These are phyloP conservation scores for Candida saitoana DNA, from an alignment of 805 yeast genomes.

Conservation along the genomic window DNA sequence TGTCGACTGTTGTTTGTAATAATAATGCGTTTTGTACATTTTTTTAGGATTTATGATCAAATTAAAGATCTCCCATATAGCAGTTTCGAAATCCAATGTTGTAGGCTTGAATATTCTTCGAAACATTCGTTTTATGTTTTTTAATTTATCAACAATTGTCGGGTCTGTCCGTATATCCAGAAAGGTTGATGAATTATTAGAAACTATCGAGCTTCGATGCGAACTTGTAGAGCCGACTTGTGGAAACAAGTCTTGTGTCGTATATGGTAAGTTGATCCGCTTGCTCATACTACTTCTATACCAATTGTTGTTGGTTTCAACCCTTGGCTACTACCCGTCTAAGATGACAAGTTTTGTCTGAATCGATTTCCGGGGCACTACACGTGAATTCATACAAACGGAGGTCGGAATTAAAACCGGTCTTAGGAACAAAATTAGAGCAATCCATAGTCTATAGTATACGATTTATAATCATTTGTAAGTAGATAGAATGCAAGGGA, in stretches of 20 bases:
- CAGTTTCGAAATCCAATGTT: constrained; percentile 86
- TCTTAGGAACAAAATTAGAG: too few species aligned
- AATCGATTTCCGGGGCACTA: too few species aligned
- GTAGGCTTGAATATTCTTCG: constrained; percentile 57
- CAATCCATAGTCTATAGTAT: too few species aligned
- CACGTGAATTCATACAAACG: neutral
- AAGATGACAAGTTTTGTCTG: too few species aligned
- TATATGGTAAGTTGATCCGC: constrained; percentile 37
- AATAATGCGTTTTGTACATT: constrained; percentile 74
- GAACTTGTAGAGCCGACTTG: constrained; percentile 15
- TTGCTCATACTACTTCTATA: constrained; percentile 23
- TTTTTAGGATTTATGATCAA: constrained; percentile 71
- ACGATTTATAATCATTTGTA: neutral
- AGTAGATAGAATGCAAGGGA: neutral
- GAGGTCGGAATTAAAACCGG: neutral
- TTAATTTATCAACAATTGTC: constrained; percentile 11
- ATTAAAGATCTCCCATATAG: constrained; percentile 84
- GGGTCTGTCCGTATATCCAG: neutral
- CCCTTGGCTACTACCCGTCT: too few species aligned
- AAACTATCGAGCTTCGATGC: constrained; percentile 22
- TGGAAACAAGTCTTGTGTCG: constrained; percentile 41
- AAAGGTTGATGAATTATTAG: constrained; percentile 13
- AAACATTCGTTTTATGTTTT: constrained; percentile 27
- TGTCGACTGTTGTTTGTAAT: constrained; percentile 60
- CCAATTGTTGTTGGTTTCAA: neutral